Percentiles rank a stretch among this genome's conserved stretches.
These are phyloP conservation scores for Hysterangium stoloniferum DNA, from an alignment of 768 basidiomycete species.

Conservation along the genomic window DNA sequence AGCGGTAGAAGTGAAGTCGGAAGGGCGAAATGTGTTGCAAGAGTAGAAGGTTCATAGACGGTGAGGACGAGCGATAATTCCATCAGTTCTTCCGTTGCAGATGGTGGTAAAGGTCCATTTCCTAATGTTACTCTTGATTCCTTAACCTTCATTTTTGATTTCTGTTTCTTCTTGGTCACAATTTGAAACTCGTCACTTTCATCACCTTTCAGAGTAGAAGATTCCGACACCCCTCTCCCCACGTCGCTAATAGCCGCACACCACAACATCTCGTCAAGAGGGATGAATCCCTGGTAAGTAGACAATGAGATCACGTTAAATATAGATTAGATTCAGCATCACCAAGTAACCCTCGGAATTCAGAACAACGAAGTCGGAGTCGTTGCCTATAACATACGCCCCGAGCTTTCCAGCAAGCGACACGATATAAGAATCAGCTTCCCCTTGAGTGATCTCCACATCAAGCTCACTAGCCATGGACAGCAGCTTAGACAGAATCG, in stretches of 20 bases:
- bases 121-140: neutral
- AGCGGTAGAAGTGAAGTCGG: constrained; percentile 69
- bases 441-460: constrained; percentile 15
- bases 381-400: constrained; percentile 69
- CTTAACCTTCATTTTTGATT: neutral
- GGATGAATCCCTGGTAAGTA: constrained; percentile 52
- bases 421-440: constrained; percentile 39
- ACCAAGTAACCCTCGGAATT: constrained; percentile 58
- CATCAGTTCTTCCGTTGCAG: neutral
- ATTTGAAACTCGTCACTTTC: constrained; percentile 1
- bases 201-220: constrained; percentile 4
- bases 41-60: constrained; percentile 50
- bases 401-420: constrained; percentile 68
- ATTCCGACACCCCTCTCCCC: neutral
- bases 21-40: constrained; percentile 60
- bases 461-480: neutral
- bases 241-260: constrained; percentile 17
- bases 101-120: constrained; percentile 4
- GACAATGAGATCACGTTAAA: neutral
- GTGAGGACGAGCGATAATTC: constrained; percentile 42
- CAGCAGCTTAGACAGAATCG: constrained; percentile 3
- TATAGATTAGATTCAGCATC: neutral
- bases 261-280: constrained; percentile 74
- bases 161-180: constrained; percentile 7
- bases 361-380: constrained; percentile 78